phyloP scores from a whole-genome alignment of 140 eudicot genomes.

The Cichorium intybus region DNA sequence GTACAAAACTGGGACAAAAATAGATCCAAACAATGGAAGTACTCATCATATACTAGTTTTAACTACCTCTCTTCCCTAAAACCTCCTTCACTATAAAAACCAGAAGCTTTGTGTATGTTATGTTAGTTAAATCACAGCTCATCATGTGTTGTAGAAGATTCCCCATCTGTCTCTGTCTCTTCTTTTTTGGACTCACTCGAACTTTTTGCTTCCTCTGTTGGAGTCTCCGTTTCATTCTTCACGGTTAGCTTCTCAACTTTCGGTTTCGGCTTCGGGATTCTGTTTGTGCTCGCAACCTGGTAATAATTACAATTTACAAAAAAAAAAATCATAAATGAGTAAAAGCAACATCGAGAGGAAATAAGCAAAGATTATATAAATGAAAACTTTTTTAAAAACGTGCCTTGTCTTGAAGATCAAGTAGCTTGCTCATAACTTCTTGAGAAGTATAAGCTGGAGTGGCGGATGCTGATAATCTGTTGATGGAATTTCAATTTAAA shows the following conservation, averaged over 20 bases:
- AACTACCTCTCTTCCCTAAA: conserved; percentile 34
- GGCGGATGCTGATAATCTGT: conserved; percentile 62
- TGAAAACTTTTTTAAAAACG: not conserved
- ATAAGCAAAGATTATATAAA: not conserved
- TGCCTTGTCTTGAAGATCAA: conserved; percentile 85
- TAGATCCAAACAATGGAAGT: conserved; percentile 28
- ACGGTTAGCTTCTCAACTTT: conserved; percentile 70
- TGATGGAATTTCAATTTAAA: conserved; percentile 3
- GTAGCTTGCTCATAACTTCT: conserved; percentile 66
- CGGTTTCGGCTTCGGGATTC: conserved; percentile 94
- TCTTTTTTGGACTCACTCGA: conserved; percentile 40
- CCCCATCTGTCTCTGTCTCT: conserved; percentile 26
- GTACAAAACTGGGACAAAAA: conserved; percentile 34
- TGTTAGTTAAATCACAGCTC: conserved; percentile 57
- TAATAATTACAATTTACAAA: conserved; percentile 12
- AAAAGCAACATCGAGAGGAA: not conserved
- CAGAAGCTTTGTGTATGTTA: conserved; percentile 18
- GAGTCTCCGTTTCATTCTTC: conserved; percentile 58
- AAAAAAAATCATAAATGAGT: not conserved
- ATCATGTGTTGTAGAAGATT: conserved; percentile 40
- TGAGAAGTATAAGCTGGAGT: conserved; percentile 82
- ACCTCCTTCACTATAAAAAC: conserved; percentile 17
- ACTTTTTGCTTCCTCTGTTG: conserved; percentile 44
- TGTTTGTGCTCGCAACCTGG: conserved; percentile 70
- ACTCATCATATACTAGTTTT: conserved; percentile 22